Evolutionary conservation across 352 stramenopile species (phyloP).

Genomic region (Phytopythium mirpurense): DNA sequence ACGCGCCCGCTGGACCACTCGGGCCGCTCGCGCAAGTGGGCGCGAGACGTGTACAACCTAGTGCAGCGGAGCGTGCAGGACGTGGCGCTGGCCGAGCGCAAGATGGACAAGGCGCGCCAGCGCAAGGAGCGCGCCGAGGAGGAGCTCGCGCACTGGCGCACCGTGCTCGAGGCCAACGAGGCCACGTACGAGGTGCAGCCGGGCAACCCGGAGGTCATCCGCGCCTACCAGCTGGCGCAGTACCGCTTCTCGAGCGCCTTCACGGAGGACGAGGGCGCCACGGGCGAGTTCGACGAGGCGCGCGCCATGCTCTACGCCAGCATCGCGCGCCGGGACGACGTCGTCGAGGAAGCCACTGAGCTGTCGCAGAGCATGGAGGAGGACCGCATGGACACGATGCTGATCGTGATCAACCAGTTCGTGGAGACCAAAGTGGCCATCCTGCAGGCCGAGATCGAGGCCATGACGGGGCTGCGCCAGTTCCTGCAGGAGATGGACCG

Average conservation of each 20-base stretch:
- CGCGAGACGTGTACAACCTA: constrained; percentile 68
- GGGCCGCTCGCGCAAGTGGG: constrained; percentile 68
- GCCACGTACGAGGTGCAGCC: constrained; percentile 77
- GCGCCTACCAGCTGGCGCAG: constrained; percentile 57
- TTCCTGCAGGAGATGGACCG: constrained; percentile 73
- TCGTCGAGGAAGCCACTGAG: constrained; percentile 78
- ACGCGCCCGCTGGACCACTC: constrained; percentile 71
- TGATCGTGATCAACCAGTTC: constrained; percentile 84
- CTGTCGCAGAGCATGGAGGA: constrained; percentile 78
- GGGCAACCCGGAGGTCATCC: constrained; percentile 68
- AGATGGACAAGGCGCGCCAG: constrained; percentile 69
- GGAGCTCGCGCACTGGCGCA: constrained; percentile 71
- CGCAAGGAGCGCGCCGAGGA: constrained; percentile 61
- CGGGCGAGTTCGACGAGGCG: constrained; percentile 57
- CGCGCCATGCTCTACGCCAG: constrained; percentile 39
- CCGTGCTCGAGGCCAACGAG: constrained; percentile 73
- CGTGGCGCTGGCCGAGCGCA: constrained; percentile 58
- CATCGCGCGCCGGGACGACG: constrained; percentile 71
- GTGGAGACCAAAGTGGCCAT: constrained; percentile 82
- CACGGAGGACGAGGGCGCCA: constrained; percentile 51
- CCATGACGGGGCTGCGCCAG: constrained; percentile 54
- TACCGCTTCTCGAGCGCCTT: constrained; percentile 61
- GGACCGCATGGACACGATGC: constrained; percentile 77
- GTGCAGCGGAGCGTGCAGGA: constrained; percentile 78
- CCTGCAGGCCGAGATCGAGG: constrained; percentile 76